phyloP scores from a whole-genome alignment of 2,329 filamentous ascomycete species.

The Leptographium lundbergii region DNA sequence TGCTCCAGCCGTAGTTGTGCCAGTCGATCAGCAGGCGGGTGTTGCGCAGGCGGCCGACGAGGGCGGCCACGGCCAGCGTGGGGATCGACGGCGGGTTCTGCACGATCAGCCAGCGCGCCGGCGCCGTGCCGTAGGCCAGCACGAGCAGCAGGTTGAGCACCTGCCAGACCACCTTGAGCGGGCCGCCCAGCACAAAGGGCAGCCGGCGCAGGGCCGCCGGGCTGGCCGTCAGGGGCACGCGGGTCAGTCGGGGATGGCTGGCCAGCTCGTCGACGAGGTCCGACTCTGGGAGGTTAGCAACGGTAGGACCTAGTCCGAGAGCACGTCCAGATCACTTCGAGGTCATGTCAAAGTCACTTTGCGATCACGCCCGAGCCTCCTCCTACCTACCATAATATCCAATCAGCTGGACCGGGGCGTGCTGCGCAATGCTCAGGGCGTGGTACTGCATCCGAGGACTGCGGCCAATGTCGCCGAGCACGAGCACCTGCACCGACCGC shows the following conservation, averaged over 20 bases:
- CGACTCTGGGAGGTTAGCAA: constrained; percentile 45
- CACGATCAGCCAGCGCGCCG: constrained; percentile 65
- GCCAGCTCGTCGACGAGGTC: constrained; percentile 67
- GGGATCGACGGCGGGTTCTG: constrained; percentile 94
- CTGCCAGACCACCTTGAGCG: constrained; percentile 80
- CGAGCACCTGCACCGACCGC: constrained; percentile 60
- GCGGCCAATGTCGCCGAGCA: constrained; percentile 87
- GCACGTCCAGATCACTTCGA: no score
- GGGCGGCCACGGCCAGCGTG: constrained; percentile 62
- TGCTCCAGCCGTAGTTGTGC: constrained; percentile 98
- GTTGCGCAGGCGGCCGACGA: constrained; percentile 63
- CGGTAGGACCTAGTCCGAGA: no score
- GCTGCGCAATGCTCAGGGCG: constrained; percentile 77
- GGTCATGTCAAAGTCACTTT: no score
- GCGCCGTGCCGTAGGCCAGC: constrained; percentile 61
- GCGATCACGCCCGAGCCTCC: no score
- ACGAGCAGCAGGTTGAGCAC: constrained; percentile 56
- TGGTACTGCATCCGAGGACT: constrained; percentile 99
- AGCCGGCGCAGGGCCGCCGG: constrained; percentile 55
- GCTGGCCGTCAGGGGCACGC: constrained; percentile 57
- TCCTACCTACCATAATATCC: constrained; percentile 61
- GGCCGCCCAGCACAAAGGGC: constrained; percentile 66
- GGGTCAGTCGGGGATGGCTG: constrained; percentile 52
- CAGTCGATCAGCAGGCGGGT: constrained; percentile 85
- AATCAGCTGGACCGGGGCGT: constrained; percentile 72